Conservation (phyloP, 2,329 filamentous ascomycete genomes). For the Gliomastix tumulicola region DNA sequence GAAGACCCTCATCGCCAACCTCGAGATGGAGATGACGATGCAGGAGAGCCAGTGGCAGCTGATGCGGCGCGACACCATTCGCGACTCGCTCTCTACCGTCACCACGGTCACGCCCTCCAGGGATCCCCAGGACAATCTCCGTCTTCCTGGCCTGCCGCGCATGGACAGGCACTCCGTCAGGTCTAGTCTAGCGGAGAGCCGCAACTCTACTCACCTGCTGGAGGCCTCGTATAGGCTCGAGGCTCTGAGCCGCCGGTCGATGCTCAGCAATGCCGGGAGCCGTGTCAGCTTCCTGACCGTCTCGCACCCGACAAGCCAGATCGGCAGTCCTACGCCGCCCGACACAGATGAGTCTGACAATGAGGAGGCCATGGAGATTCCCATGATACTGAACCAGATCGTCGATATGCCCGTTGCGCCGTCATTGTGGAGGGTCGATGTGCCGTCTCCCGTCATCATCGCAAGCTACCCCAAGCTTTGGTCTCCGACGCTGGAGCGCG, state of each 20-base stretch:
- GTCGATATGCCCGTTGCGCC: not conserved
- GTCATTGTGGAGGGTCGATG: not conserved
- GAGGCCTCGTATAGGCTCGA: too few relatives aligned
- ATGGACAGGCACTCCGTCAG: not conserved
- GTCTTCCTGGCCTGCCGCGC: not conserved
- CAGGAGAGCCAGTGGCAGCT: slow-evolving; percentile 55
- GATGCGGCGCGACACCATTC: slow-evolving; percentile 44
- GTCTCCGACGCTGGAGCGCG: too few relatives aligned
- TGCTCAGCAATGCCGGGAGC: not conserved
- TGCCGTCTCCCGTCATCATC: not conserved
- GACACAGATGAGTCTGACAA: slow-evolving; percentile 37
- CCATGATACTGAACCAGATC: not conserved
- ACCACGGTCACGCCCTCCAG: slow-evolving; percentile 12
- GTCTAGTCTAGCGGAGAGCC: too few relatives aligned
- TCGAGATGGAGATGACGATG: slow-evolving; percentile 55
- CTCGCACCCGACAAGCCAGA: slow-evolving; percentile 10
- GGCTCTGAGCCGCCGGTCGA: too few relatives aligned
- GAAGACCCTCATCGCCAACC: slow-evolving; percentile 45
- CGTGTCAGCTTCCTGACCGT: slow-evolving; percentile 1
- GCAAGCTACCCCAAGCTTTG: not conserved
- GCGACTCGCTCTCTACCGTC: slow-evolving; percentile 43
- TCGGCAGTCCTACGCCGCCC: slow-evolving; percentile 45
- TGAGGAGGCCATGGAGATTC: slow-evolving; percentile 1
- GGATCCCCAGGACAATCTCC: not conserved
- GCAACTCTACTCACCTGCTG: too few relatives aligned